Evolutionary conservation across 1,284 basidiomycete species (phyloP).

Genomic region (Trametes versicolor): DNA sequence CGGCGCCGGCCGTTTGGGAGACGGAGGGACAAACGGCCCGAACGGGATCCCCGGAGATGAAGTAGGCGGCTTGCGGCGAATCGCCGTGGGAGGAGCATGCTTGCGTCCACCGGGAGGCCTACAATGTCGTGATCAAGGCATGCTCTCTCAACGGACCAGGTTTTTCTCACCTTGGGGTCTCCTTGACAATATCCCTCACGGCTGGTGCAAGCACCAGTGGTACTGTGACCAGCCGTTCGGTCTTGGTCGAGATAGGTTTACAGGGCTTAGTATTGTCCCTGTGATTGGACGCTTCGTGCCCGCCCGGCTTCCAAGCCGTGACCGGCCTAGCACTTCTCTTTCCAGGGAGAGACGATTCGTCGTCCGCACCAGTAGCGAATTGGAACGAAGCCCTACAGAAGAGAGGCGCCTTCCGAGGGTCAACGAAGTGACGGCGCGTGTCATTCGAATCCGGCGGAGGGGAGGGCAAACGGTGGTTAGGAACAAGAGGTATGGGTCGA

Average conservation of each 20-base stretch:
- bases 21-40: neutral
- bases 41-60: conserved; percentile 1
- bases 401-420: conserved; percentile 25
- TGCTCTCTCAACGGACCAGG: neutral
- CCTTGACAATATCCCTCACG: too few relatives aligned
- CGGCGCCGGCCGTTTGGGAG: conserved; percentile 3
- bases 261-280: conserved; percentile 4
- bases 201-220: conserved; percentile 8
- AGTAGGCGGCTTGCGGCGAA: neutral
- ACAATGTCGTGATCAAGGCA: neutral
- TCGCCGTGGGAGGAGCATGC: neutral
- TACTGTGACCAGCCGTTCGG: conserved; percentile 3
- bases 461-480: conserved; percentile 23
- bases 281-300: neutral
- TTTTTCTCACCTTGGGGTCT: neutral
- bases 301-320: conserved; percentile 21
- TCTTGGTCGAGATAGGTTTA: neutral
- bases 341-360: neutral
- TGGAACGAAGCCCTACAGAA: conserved; percentile 17
- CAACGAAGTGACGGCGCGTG: conserved; percentile 29
- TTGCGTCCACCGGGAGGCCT: neutral
- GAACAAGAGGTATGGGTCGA: conserved; percentile 35
- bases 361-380: neutral
- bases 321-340: conserved; percentile 8
- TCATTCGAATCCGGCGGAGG: conserved; percentile 9